These are phyloP conservation scores for Zygotorulaspora mrakii DNA, from an alignment of 1,139 yeast genomes.

Conservation along the genomic window DNA sequence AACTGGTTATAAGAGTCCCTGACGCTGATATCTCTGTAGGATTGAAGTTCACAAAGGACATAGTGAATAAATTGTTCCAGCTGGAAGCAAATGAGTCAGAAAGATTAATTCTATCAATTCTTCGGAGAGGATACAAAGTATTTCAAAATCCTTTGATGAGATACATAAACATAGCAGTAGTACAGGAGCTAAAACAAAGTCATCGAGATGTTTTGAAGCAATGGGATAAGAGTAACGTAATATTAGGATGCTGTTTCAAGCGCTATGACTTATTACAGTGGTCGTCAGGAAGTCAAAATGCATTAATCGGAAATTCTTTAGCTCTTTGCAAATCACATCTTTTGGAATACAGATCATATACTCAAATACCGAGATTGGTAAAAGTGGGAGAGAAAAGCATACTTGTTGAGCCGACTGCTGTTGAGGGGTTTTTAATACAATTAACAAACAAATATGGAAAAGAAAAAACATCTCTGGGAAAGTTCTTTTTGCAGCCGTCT, in stretches of 20 bases:
- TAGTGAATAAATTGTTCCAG: conserved; percentile 15
- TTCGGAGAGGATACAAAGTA: conserved; percentile 23
- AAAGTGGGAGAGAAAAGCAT: conserved; percentile 17
- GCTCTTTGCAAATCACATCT: conserved; percentile 17
- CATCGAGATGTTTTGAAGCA: conserved; percentile 19
- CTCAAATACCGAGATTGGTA: conserved; percentile 43
- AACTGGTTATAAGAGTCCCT: conserved; percentile 49
- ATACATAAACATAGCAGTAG: conserved; percentile 21
- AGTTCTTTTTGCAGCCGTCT: conserved; percentile 50
- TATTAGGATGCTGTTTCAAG: conserved; percentile 58
- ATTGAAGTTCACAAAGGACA: conserved; percentile 41
- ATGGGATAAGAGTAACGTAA: conserved; percentile 27
- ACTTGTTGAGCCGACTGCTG: conserved; percentile 55
- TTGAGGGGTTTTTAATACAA: conserved; percentile 73
- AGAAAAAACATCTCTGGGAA: conserved; percentile 39
- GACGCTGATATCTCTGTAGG: conserved; percentile 45
- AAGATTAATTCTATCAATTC: conserved; percentile 15
- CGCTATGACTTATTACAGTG: conserved; percentile 75
- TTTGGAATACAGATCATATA: conserved; percentile 43
- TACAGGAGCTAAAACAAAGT: conserved; percentile 21
- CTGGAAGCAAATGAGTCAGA: conserved; percentile 26
- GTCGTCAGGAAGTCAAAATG: conserved; percentile 47
- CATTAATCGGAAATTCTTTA: conserved; percentile 13
- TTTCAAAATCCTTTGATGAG: conserved; percentile 22
- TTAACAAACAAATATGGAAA: conserved; percentile 53